Percentiles rank a stretch among this genome's conserved stretches.
These are phyloP conservation scores for Pluteus cervinus DNA, from an alignment of 768 basidiomycete species.

Conservation along the genomic window DNA sequence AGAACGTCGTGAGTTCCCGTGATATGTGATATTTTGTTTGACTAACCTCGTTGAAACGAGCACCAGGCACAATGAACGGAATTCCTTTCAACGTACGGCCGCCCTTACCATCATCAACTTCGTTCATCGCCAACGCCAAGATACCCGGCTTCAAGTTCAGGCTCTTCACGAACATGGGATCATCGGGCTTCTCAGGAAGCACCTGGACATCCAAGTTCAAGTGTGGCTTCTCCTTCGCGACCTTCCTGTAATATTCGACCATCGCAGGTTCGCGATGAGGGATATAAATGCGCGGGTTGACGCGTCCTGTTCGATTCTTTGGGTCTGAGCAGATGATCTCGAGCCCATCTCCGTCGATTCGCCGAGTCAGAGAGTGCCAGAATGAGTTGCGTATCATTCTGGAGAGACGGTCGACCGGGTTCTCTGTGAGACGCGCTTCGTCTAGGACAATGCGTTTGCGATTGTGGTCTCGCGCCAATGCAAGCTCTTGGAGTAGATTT, in stretches of 20 bases:
- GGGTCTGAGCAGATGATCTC: constrained; percentile 98
- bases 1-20: constrained; percentile 6
- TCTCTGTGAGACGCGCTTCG: constrained; percentile 95
- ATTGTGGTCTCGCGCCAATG: constrained; percentile 91
- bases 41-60: constrained; percentile 86
- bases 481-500: constrained; percentile 97
- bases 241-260: constrained; percentile 91
- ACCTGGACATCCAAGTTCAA: constrained; percentile 91
- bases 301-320: constrained; percentile 89
- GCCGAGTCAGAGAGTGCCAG: constrained; percentile 95
- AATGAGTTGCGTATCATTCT: constrained; percentile 98
- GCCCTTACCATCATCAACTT: constrained; percentile 73
- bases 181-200: constrained; percentile 81
- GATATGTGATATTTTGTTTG: not conserved
- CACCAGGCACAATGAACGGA: constrained; percentile 96
- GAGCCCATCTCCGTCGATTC: constrained; percentile 95
- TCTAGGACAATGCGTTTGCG: constrained; percentile 98
- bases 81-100: constrained; percentile 85
- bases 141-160: constrained; percentile 93
- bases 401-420: constrained; percentile 93
- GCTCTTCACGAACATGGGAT: constrained; percentile 85
- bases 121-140: constrained; percentile 92
- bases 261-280: constrained; percentile 90
- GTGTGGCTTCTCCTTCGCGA: constrained; percentile 88
- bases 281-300: constrained; percentile 91